Evolutionary conservation across 2,329 filamentous ascomycete genomes (phyloP).

Genomic region (Talaromyces piceae): DNA sequence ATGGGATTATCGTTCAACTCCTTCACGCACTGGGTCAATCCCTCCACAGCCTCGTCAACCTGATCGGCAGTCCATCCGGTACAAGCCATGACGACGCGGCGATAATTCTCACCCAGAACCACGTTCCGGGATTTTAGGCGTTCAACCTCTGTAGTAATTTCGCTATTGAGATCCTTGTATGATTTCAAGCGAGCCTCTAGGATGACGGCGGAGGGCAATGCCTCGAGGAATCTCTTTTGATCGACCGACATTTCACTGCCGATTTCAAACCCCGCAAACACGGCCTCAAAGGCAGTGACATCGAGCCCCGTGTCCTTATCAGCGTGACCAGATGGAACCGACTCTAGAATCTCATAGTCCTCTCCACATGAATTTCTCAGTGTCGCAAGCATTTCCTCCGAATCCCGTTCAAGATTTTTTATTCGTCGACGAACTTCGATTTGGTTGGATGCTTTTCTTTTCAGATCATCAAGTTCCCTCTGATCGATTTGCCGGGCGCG

Average conservation of each 20-base stretch:
- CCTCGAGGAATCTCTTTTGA: slow-evolving; percentile 37
- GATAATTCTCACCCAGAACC: slow-evolving; percentile 80
- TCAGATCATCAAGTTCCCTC: slow-evolving; percentile 63
- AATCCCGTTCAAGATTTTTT: slow-evolving; percentile 66
- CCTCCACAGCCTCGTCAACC: slow-evolving; percentile 73
- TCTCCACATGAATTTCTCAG: slow-evolving; percentile 43
- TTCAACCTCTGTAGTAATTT: slow-evolving; percentile 59
- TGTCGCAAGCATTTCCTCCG: slow-evolving; percentile 59
- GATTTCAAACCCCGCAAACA: slow-evolving; percentile 37
- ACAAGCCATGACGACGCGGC: slow-evolving; percentile 79
- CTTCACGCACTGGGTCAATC: slow-evolving; percentile 78
- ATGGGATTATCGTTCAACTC: slow-evolving; percentile 56
- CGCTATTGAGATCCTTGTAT: slow-evolving; percentile 60
- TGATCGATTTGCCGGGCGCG: slow-evolving; percentile 70
- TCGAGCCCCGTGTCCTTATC: slow-evolving; percentile 36
- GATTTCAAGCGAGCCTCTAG: slow-evolving; percentile 63
- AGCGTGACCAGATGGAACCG: slow-evolving; percentile 42
- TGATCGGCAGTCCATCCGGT: slow-evolving; percentile 69
- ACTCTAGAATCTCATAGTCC: slow-evolving; percentile 38
- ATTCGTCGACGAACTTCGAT: slow-evolving; percentile 63
- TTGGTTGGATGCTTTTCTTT: slow-evolving; percentile 56
- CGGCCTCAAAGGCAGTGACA: slow-evolving; percentile 24
- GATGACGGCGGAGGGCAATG: slow-evolving; percentile 53
- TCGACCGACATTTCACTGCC: slow-evolving; percentile 32
- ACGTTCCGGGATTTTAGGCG: slow-evolving; percentile 70